Evolutionary conservation across 2,329 filamentous ascomycete genomes (phyloP), one percentile per base, ranked within the genome.

Genomic region (Fusarium praegraminearum): DNA sequence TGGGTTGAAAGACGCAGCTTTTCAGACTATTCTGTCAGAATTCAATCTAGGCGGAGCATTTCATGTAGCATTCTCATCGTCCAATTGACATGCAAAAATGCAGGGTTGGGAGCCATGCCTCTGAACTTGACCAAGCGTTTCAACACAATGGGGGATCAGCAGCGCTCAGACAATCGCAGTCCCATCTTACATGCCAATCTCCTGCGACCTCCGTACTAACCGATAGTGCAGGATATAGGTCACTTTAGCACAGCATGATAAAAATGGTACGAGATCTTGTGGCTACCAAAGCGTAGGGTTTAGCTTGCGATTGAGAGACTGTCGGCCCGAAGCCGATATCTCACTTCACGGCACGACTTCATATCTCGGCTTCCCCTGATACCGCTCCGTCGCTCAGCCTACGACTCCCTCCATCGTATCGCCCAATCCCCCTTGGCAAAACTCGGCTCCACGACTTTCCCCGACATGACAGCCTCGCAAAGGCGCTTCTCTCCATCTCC

Each of bases 371-470:
- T 28, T 16, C 11, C 20, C 36, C 10, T 26, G 18, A 43, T 8
- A 10, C 11, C 18, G 36, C 2, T 4, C 3, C 20, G 12, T 72
- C 47, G 69, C 36, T 20, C 44, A 46, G 26, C 18, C 12, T 32
- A 46, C 28, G 28, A 46, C 28, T 88, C 86, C 63, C 87, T 80
- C 86, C 86, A 89, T 62, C 86, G 75, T 13, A 89, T 81, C 0
- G 80, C 81, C 87, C 86, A 90, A 46, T 89, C 83, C 0, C 87
- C 87, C 68, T 89, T 90, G 0, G 87, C 87, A 76, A 85, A 90
- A 60, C 85, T 86, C 5, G 86, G 83, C 73, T 90, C 87, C 1
- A 89, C 86, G 5, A 89, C 84, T 45, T 81, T 82, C 1, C 85
- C 86, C 41, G 83, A 80, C 86, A 89, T 88, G 4, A 89, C 78